Evolutionary conservation across 108 stramenopile genomes (phyloP).

Genomic region (Nitzschia sp.): DNA sequence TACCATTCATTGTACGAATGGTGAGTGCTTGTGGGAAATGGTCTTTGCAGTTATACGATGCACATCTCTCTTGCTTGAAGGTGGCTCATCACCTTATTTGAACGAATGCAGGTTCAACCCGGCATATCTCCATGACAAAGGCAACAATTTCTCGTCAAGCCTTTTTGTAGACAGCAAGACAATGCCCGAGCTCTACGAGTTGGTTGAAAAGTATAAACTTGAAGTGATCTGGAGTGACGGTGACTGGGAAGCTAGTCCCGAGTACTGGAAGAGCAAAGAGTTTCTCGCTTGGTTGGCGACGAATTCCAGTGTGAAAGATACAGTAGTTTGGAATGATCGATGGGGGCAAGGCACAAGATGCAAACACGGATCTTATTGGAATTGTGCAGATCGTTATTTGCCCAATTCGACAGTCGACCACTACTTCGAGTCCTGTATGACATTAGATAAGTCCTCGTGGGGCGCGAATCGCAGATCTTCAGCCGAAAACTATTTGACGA

Average conservation of each 20-base stretch:
- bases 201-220: conserved; percentile 48
- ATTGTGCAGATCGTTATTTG: conserved; percentile 37
- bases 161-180: conserved; percentile 42
- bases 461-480: conserved; percentile 41
- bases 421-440: conserved; percentile 43
- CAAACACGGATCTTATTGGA: conserved; percentile 41
- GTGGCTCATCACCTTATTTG: too few relatives aligned
- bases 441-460: conserved; percentile 35
- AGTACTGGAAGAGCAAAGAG: conserved; percentile 41
- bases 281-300: conserved; percentile 49
- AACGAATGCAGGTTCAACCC: conserved; percentile 48
- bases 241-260: conserved; percentile 31
- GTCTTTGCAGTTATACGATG: too few relatives aligned
- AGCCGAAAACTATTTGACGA: conserved; percentile 30
- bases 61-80: too few relatives aligned
- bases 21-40: too few relatives aligned
- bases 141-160: conserved; percentile 34
- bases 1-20: conserved; percentile 50
- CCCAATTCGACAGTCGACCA: conserved; percentile 16
- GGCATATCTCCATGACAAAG: conserved; percentile 21
- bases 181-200: conserved; percentile 42
- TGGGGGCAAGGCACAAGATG: conserved; percentile 43
- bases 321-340: conserved; percentile 50
- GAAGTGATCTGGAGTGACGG: conserved; percentile 55
- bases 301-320: conserved; percentile 34